These are phyloP conservation scores for Omphalotus olearius DNA, from an alignment of 1,284 basidiomycete species.

Conservation along the genomic window DNA sequence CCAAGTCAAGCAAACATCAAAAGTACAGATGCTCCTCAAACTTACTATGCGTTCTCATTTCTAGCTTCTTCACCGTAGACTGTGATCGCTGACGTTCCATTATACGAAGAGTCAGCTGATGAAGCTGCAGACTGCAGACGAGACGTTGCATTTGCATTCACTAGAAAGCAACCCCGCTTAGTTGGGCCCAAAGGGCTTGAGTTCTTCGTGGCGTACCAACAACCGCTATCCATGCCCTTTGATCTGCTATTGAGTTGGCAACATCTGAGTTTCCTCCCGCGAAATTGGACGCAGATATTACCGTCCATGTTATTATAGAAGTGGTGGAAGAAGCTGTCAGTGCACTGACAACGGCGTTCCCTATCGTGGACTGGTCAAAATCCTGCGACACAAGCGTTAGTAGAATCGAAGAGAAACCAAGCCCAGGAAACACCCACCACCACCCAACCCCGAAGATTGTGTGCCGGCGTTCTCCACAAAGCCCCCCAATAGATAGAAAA, in stretches of 20 bases:
- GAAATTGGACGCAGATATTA: conserved; percentile 35
- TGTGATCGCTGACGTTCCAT: conserved; percentile 32
- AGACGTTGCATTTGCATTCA: conserved; percentile 17
- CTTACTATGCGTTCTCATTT: conserved; percentile 48
- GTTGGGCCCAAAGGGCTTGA: too few species aligned
- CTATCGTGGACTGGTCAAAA: conserved; percentile 47
- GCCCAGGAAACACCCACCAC: conserved; percentile 28
- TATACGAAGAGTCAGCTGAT: conserved; percentile 26
- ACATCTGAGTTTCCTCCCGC: conserved; percentile 26
- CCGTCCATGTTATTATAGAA: conserved; percentile 33
- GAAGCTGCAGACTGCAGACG: conserved; percentile 28
- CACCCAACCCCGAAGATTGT: conserved; percentile 35
- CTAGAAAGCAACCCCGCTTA: conserved; percentile 3
- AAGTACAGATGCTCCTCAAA: not conserved
- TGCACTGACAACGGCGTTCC: conserved; percentile 33
- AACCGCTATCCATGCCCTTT: conserved; percentile 20
- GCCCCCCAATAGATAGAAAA: conserved; percentile 49
- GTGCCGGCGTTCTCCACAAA: conserved; percentile 36
- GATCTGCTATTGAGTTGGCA: conserved; percentile 14
- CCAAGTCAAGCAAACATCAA: not conserved
- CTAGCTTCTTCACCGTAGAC: conserved; percentile 29
- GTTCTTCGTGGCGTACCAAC: conserved; percentile 12
- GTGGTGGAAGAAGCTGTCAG: conserved; percentile 25
- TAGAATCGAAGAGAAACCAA: not conserved
- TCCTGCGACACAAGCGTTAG: conserved; percentile 31